phyloP scores from a whole-genome alignment of 805 yeast species.

The Crinitomyces ghanaensis region DNA sequence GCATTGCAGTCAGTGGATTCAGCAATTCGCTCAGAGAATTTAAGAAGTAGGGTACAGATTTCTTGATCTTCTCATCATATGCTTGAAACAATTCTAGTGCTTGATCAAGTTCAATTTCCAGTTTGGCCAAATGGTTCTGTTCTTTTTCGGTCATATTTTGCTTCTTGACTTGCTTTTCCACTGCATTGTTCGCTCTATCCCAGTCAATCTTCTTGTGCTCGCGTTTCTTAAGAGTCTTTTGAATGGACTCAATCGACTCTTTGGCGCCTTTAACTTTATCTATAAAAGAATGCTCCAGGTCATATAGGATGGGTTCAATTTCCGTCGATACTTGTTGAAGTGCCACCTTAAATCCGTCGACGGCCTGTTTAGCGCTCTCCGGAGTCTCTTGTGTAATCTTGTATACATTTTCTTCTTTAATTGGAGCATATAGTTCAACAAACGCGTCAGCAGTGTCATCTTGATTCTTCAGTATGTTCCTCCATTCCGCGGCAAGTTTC shows the following conservation, averaged over 20 bases:
- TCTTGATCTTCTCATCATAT: conserved; percentile 22
- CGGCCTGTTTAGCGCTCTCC: conserved; percentile 17
- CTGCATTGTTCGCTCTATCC: conserved; percentile 24
- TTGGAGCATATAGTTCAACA: conserved; percentile 18
- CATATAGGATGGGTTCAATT: conserved; percentile 16
- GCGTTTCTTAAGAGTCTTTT: conserved; percentile 25
- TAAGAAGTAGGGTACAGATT: conserved; percentile 20
- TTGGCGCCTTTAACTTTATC: conserved; percentile 16
- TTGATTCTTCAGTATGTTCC: conserved; percentile 14
- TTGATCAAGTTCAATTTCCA: conserved; percentile 21
- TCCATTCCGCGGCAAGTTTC: conserved; percentile 19
- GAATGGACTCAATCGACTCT: conserved; percentile 21
- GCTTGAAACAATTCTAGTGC: conserved; percentile 22
- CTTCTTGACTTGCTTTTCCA: conserved; percentile 23
- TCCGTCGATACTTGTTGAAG: conserved; percentile 16
- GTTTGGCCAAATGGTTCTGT: conserved; percentile 16
- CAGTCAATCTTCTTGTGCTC: conserved; percentile 29
- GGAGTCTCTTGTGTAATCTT: conserved; percentile 24
- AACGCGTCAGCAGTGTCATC: conserved; percentile 13
- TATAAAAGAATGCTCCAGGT: conserved; percentile 16
- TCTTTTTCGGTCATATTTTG: conserved; percentile 21
- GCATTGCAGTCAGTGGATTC: conserved; percentile 20
- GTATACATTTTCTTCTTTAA: conserved; percentile 20
- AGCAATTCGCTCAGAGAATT: conserved; percentile 23
- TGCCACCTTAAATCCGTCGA: conserved; percentile 18